A percentile compares a stretch with the other conserved stretches of the same genome.
These are phyloP conservation scores for Leishmania tropica DNA, from an alignment of 208 protist genomes.

Conservation along the genomic window DNA sequence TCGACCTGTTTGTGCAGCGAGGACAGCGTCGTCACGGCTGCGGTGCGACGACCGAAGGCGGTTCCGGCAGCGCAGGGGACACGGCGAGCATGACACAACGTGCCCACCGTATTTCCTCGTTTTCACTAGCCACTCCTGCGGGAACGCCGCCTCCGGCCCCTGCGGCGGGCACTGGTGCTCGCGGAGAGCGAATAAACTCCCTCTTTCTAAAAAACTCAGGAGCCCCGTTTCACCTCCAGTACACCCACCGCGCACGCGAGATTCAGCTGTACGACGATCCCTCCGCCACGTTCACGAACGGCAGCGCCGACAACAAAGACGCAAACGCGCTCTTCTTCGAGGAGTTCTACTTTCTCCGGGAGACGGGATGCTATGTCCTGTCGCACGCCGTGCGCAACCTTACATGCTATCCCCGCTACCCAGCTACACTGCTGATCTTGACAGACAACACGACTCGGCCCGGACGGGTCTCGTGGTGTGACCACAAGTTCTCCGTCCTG, in stretches of 20 bases:
- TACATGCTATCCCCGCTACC: slow-evolving; percentile 30
- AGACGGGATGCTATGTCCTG: slow-evolving; percentile 47
- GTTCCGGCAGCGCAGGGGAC: background rate
- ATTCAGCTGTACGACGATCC: slow-evolving; percentile 30
- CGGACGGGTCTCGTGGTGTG: slow-evolving; percentile 54
- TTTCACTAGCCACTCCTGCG: background rate
- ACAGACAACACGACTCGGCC: slow-evolving; percentile 70
- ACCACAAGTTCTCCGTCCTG: slow-evolving; percentile 47
- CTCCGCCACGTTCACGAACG: slow-evolving; percentile 12
- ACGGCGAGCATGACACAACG: background rate
- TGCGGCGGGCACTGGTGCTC: background rate
- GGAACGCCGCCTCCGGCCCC: background rate
- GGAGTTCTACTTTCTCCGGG: slow-evolving; percentile 39
- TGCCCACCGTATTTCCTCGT: background rate
- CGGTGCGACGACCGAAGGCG: background rate
- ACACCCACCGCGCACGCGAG: slow-evolving; percentile 24
- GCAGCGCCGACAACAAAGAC: background rate
- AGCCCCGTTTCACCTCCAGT: slow-evolving; percentile 28
- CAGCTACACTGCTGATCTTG: slow-evolving; percentile 58
- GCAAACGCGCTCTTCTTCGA: slow-evolving; percentile 16
- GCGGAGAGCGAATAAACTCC: no score
- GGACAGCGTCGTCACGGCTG: background rate
- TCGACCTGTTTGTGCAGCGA: background rate
- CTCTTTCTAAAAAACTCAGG: slow-evolving; percentile 7
- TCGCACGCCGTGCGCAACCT: slow-evolving; percentile 40